Conservation (phyloP, 768 basidiomycete genomes). For the Tulasnella sp. region DNA sequence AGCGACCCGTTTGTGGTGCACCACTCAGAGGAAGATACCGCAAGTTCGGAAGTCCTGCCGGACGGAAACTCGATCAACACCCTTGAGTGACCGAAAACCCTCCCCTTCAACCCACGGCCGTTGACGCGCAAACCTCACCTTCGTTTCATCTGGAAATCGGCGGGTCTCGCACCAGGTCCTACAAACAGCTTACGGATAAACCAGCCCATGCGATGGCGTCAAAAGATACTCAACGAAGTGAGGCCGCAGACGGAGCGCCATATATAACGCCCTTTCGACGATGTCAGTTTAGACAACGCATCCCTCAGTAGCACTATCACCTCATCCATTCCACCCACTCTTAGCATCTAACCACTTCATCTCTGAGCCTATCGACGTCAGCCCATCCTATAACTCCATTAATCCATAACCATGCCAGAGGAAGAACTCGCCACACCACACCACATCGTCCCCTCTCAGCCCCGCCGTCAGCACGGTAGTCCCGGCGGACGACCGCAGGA, state of each 20-base stretch:
- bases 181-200: neutral
- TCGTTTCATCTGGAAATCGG: neutral
- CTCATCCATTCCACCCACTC: neutral
- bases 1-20: neutral
- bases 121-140: neutral
- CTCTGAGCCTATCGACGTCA: neutral
- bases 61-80: neutral
- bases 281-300: neutral
- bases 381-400: neutral
- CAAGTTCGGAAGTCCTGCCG: neutral
- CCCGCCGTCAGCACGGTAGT: neutral
- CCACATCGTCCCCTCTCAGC: conserved; percentile 9
- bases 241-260: neutral
- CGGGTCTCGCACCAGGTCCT: neutral
- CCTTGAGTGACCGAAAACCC: neutral
- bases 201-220: neutral
- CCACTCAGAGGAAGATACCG: neutral
- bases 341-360: neutral
- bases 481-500: neutral
- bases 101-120: neutral
- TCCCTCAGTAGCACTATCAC: neutral
- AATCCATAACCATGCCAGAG: neutral
- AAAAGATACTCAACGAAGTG: neutral
- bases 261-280: neutral
- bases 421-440: conserved; percentile 3